A percentile compares a stretch with the other conserved stretches of the same genome.
Conservation (phyloP, 2,329 filamentous ascomycete genomes). For the Colletotrichum sojae region DNA sequence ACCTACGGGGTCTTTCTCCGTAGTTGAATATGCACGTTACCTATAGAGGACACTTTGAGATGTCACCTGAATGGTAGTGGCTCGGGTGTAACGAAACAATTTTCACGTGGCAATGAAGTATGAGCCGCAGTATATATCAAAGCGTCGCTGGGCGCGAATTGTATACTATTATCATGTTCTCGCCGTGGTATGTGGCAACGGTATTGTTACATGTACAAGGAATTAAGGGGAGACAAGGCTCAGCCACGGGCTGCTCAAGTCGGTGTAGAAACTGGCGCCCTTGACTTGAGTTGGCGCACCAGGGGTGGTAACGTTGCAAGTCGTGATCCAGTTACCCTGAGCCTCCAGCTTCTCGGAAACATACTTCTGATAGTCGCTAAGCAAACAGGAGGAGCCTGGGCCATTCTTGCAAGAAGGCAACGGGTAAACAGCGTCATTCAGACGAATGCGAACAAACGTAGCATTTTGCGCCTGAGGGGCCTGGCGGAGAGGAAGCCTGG, state of each 20-base stretch:
- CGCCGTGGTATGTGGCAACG: too few species aligned
- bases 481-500: background rate
- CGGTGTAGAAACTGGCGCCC: slow-evolving; percentile 65
- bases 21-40: too few species aligned
- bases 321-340: slow-evolving; percentile 64
- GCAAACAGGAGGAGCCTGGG: slow-evolving; percentile 67
- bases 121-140: too few species aligned
- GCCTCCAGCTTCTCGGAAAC: slow-evolving; percentile 60
- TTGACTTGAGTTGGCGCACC: slow-evolving; percentile 57
- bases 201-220: background rate
- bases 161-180: background rate
- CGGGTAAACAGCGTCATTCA: slow-evolving; percentile 76
- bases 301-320: slow-evolving; percentile 61
- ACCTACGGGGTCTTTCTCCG: too few species aligned
- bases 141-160: too few species aligned
- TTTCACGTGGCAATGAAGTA: too few species aligned
- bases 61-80: too few species aligned
- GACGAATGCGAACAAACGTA: slow-evolving; percentile 68
- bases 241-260: slow-evolving; percentile 49
- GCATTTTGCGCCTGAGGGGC: slow-evolving; percentile 45
- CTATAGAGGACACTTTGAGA: too few species aligned
- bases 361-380: slow-evolving; percentile 61
- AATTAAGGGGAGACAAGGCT: slow-evolving; percentile 27
- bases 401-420: slow-evolving; percentile 68
- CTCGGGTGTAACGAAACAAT: too few species aligned